Conservation (phyloP, 2,329 filamentous ascomycete species). For the Hymenoscyphus salicellus region DNA sequence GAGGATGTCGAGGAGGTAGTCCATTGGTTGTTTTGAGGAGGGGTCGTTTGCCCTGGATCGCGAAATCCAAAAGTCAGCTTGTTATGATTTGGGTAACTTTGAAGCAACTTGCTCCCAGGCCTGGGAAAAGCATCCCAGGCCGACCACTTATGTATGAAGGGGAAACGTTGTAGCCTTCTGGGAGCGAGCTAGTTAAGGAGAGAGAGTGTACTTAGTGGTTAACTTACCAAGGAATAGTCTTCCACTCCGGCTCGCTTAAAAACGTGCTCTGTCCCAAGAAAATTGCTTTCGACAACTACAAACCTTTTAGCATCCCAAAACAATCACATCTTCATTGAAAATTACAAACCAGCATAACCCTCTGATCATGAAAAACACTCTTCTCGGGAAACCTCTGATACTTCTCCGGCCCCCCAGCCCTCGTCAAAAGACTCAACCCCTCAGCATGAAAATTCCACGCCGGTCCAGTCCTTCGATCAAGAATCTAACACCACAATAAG, state of each 20-base stretch:
- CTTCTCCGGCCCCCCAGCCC: not conserved
- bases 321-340: not conserved
- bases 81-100: too few species aligned
- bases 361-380: not conserved
- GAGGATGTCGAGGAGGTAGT: not conserved
- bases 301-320: not conserved
- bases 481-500: not conserved
- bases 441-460: slow-evolving; percentile 1
- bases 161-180: too few species aligned
- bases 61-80: not conserved
- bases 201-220: not conserved
- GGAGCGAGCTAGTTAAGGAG: too few species aligned
- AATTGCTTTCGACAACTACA: not conserved
- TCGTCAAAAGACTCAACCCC: not conserved
- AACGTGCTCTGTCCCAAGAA: not conserved
- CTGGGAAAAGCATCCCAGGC: too few species aligned
- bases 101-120: too few species aligned
- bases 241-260: not conserved
- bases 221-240: not conserved
- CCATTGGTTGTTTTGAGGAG: not conserved
- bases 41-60: not conserved
- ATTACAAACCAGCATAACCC: not conserved
- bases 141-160: too few species aligned
- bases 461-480: not conserved
- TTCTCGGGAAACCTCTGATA: not conserved